Base-by-base conservation (phyloP, 208 protist genomes). In the Trypanosoma rangeli region DNA sequence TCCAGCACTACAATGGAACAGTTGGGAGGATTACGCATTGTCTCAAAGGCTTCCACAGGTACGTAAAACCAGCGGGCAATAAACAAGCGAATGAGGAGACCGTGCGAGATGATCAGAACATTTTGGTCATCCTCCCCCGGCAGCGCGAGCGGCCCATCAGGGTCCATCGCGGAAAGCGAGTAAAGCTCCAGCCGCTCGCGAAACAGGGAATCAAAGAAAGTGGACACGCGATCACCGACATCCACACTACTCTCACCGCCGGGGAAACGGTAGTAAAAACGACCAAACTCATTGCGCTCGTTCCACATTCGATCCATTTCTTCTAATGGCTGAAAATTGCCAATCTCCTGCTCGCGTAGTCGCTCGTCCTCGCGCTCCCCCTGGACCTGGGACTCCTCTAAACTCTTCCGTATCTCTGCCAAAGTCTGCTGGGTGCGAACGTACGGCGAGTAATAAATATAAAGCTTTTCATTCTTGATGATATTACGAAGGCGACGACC, bases 311-410 rank as follows among this genome's bases (percentile, higher is more conserved):
- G 39, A 46, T 94, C 80, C 89, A 95, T 94, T 48, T 77, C 62
- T 0, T 80, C 70, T 59, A 91, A 70, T 5, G 86, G 84, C 70
- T 97, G 94, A 65, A 93, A 96, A 63, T 98, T 97, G 46, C 95
- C 95, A 69, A 97, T 97, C 65, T 98, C 93, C 82, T 97, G 95
- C 85, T 98, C 95, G 0, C 93, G 83, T 72, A 98, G 69, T 22
- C 94, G 83, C 78, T 97, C 94, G 52, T 98, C 95, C 80, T 97
- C 92, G 37, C 87, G 84, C 78, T 94, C 90, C 42, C 89, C 89
- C 31, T 90, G 84, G 35, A 95, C 84, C 60, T 94, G 87, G 18
- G 71, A 64, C 26, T 77, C 78, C 28, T 74, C 65, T 20, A 94
- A 71, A 69, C 82, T 90, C 64, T 84, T 85, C 4, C 87, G 85